Evolutionary conservation across 208 protist genomes (phyloP).

Genomic region (Angomonas ambiguus): DNA sequence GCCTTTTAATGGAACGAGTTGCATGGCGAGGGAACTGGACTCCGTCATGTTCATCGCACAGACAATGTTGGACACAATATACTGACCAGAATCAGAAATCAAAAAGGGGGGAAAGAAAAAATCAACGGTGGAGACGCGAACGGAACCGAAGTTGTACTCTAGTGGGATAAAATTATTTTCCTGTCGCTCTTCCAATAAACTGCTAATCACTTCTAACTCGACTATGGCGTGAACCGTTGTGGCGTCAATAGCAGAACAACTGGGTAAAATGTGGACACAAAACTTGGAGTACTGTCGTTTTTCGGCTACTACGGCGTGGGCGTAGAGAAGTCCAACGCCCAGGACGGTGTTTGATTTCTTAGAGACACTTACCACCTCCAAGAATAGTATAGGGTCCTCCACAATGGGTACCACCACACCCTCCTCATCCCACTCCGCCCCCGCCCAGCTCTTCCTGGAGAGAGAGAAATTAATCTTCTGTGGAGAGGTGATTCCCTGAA

Average conservation of each 20-base stretch:
- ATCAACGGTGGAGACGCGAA: constrained; percentile 77
- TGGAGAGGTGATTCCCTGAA: constrained; percentile 41
- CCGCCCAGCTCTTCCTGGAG: constrained; percentile 42
- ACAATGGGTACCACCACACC: constrained; percentile 46
- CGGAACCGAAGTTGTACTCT: constrained; percentile 83
- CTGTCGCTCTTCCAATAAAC: constrained; percentile 43
- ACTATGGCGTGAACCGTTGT: constrained; percentile 68
- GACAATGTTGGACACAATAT: constrained; percentile 81
- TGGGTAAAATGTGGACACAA: constrained; percentile 73
- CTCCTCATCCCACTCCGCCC: constrained; percentile 33
- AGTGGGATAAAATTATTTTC: constrained; percentile 62
- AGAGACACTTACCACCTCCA: constrained; percentile 56
- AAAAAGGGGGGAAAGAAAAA: constrained; percentile 85
- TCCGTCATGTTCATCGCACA: constrained; percentile 89
- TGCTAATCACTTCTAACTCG: constrained; percentile 73
- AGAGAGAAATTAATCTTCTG: constrained; percentile 39
- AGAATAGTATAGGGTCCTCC: constrained; percentile 62
- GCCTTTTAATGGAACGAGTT: constrained; percentile 59
- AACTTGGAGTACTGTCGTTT: constrained; percentile 70
- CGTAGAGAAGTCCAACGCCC: constrained; percentile 67
- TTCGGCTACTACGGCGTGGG: constrained; percentile 59
- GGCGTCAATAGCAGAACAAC: constrained; percentile 54
- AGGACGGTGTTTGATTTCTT: constrained; percentile 32
- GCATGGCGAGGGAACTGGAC: constrained; percentile 78
- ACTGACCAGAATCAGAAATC: constrained; percentile 60